These are phyloP conservation scores for Ambrosia artemisiifolia DNA, from an alignment of 129 eudicot genomes.

Conservation along the genomic window DNA sequence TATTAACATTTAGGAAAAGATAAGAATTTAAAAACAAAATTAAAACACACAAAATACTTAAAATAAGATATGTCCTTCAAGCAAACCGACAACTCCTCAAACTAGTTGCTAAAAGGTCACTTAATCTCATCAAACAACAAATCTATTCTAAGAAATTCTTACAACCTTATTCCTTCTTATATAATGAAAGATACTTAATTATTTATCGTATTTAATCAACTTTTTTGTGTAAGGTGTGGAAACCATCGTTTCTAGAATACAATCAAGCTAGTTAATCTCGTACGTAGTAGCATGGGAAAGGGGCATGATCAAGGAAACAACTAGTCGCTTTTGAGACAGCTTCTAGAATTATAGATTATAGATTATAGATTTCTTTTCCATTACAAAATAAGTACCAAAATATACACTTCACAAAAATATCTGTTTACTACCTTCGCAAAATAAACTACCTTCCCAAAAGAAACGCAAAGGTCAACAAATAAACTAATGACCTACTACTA, in stretches of 20 bases:
- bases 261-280: not conserved
- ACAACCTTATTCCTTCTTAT: not conserved
- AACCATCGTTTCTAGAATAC: not conserved
- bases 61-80: not conserved
- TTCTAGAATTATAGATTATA: too few species aligned
- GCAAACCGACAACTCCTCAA: not conserved
- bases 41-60: not conserved
- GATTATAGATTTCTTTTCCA: too few species aligned
- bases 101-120: not conserved
- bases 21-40: too few species aligned
- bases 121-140: not conserved
- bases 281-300: not conserved
- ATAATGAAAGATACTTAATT: not conserved
- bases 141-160: not conserved
- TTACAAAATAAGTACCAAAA: not conserved
- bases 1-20: too few species aligned
- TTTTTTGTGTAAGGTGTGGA: not conserved
- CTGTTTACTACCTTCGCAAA: not conserved
- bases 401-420: conserved; percentile 2
- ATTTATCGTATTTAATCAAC: not conserved
- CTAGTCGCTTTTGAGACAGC: not conserved
- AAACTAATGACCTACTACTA: conserved; percentile 2
- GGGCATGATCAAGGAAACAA: not conserved
- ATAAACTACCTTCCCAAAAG: not conserved
- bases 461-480: conserved; percentile 1